These are phyloP conservation scores for Lenwebbia sp. DNA, from an alignment of 345 rosid genomes.

Conservation along the genomic window DNA sequence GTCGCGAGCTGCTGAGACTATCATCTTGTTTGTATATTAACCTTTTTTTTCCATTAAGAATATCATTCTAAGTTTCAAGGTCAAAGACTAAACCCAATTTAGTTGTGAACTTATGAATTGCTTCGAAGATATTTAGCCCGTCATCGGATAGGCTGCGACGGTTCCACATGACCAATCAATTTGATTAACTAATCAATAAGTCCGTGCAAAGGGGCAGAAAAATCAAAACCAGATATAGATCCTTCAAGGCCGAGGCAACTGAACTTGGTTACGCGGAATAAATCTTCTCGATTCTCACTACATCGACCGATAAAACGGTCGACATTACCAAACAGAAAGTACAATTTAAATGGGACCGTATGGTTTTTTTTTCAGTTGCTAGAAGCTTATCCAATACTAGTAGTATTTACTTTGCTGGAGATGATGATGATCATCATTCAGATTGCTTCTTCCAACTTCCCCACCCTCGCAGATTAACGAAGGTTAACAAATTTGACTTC, in stretches of 20 bases:
- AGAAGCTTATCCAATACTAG: neutral
- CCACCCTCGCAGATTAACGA: neutral
- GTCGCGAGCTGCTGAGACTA: neutral
- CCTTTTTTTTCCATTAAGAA: neutral
- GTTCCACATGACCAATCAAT: neutral
- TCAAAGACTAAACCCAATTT: neutral
- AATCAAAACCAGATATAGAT: neutral
- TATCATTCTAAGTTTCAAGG: neutral
- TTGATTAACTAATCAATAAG: neutral
- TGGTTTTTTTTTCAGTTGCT: neutral
- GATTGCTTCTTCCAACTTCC: neutral
- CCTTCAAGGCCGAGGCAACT: neutral
- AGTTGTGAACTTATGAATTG: neutral
- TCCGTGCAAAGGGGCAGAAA: neutral
- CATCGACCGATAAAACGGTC: neutral
- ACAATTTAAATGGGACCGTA: neutral
- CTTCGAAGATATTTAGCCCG: neutral
- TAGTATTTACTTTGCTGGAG: neutral
- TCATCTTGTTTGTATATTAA: slow-evolving; percentile 5
- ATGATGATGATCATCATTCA: neutral
- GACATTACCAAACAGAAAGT: neutral
- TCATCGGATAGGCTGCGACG: neutral
- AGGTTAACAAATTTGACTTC: neutral
- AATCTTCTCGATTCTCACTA: neutral
- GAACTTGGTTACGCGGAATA: neutral